These are phyloP conservation scores for Arthrinium puccinioides DNA, from an alignment of 2,329 filamentous ascomycete genomes.

Conservation along the genomic window DNA sequence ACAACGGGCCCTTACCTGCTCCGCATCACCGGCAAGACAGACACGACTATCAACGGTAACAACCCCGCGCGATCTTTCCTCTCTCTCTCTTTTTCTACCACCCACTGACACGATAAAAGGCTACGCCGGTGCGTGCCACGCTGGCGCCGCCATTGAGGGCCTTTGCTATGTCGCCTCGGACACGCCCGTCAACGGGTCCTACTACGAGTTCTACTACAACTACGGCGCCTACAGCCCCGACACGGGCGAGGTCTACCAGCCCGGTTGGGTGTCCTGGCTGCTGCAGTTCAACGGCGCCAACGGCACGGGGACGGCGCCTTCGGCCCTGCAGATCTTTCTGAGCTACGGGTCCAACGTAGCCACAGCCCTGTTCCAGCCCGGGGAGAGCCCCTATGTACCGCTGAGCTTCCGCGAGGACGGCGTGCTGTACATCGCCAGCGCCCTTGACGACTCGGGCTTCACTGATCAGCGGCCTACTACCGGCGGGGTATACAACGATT, in stretches of 20 bases:
- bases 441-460: slow-evolving; percentile 14
- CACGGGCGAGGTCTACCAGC: slow-evolving; percentile 10
- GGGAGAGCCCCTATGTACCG: slow-evolving; percentile 5
- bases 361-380: slow-evolving; percentile 11
- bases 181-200: not conserved
- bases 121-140: slow-evolving; percentile 15
- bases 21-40: slow-evolving; percentile 13
- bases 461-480: slow-evolving; percentile 9
- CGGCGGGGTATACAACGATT: not conserved
- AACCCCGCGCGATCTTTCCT: not conserved
- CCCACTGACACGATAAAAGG: slow-evolving; percentile 6
- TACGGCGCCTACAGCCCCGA: slow-evolving; percentile 10
- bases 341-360: slow-evolving; percentile 14
- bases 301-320: slow-evolving; percentile 4
- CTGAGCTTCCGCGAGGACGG: slow-evolving; percentile 11
- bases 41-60: slow-evolving; percentile 15
- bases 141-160: slow-evolving; percentile 14
- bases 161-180: slow-evolving; percentile 13
- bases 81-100: not conserved
- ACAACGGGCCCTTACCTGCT: slow-evolving; percentile 13
- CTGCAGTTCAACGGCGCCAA: slow-evolving; percentile 8
- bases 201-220: slow-evolving; percentile 16
- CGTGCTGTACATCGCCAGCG: slow-evolving; percentile 12
- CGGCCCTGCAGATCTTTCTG: slow-evolving; percentile 7
- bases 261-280: slow-evolving; percentile 12